Evolutionary conservation across 208 protist species (phyloP).

Genomic region (Leishmania mexicana): DNA sequence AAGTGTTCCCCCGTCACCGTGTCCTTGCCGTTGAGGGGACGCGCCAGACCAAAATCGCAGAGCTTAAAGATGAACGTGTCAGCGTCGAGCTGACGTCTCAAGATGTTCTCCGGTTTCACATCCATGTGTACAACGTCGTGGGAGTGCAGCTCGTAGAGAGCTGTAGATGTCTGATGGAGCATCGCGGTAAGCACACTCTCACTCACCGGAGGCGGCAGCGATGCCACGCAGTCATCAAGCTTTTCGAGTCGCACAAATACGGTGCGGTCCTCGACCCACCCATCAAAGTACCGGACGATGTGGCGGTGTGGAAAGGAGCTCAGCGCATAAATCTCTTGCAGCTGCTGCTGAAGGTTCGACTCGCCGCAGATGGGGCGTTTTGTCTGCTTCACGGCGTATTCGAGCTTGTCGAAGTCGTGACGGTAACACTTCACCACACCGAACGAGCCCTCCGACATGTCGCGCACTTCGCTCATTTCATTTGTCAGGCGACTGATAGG

Average conservation of each 20-base stretch:
- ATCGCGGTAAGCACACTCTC: constrained; percentile 55
- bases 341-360: constrained; percentile 72
- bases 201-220: constrained; percentile 40
- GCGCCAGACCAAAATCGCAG: constrained; percentile 85
- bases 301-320: constrained; percentile 71
- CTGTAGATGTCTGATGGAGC: constrained; percentile 69
- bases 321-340: constrained; percentile 84
- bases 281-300: constrained; percentile 87
- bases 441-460: constrained; percentile 71
- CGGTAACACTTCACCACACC: constrained; percentile 62
- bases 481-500: constrained; percentile 69
- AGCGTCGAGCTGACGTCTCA: constrained; percentile 22
- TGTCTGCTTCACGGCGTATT: constrained; percentile 85
- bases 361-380: constrained; percentile 74
- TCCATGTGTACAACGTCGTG: constrained; percentile 85
- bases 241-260: constrained; percentile 84
- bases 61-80: constrained; percentile 73
- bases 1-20: constrained; percentile 53
- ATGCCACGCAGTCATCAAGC: constrained; percentile 48
- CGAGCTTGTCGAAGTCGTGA: constrained; percentile 61
- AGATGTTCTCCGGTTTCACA: constrained; percentile 70
- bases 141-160: constrained; percentile 75
- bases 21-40: constrained; percentile 33
- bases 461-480: constrained; percentile 75
- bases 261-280: constrained; percentile 83